Percentiles rank a stretch among this genome's conserved stretches.
Conservation (phyloP, 2,329 filamentous ascomycete genomes). For the Triangularia verruculosa region DNA sequence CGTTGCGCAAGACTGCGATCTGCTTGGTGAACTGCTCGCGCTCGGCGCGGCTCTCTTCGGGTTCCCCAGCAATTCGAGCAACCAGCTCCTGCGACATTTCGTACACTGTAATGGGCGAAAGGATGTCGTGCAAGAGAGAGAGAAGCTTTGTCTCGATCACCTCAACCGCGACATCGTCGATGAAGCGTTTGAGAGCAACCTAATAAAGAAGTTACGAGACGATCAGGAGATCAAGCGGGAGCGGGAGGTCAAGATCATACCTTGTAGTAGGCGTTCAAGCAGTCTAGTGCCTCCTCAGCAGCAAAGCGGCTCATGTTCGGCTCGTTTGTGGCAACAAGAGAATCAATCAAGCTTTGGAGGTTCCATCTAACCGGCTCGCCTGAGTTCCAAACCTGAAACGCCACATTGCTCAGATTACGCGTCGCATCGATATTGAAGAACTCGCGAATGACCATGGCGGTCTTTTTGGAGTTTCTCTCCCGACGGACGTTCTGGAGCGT, state of each 20-base stretch:
- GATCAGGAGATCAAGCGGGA: not conserved
- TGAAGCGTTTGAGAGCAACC: slow-evolving; percentile 44
- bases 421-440: slow-evolving; percentile 7
- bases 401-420: not conserved
- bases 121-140: slow-evolving; percentile 35
- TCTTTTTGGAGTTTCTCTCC: slow-evolving; percentile 15
- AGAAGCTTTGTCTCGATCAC: slow-evolving; percentile 42
- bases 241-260: slow-evolving; percentile 21
- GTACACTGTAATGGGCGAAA: slow-evolving; percentile 39
- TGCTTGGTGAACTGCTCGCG: slow-evolving; percentile 38
- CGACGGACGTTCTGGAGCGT: slow-evolving; percentile 34
- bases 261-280: slow-evolving; percentile 37
- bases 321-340: not conserved
- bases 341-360: not conserved
- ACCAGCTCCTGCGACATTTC: slow-evolving; percentile 37
- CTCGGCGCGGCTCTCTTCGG: slow-evolving; percentile 35
- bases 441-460: not conserved
- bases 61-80: slow-evolving; percentile 40
- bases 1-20: slow-evolving; percentile 37
- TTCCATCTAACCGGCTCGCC: not conserved
- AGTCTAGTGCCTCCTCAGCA: slow-evolving; percentile 35
- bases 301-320: slow-evolving; percentile 27
- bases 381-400: not conserved
- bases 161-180: slow-evolving; percentile 43
- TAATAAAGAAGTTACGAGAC: slow-evolving; percentile 23